Conservation (phyloP, 2,329 filamentous ascomycete species). For the Huntiella bhutanensis region DNA sequence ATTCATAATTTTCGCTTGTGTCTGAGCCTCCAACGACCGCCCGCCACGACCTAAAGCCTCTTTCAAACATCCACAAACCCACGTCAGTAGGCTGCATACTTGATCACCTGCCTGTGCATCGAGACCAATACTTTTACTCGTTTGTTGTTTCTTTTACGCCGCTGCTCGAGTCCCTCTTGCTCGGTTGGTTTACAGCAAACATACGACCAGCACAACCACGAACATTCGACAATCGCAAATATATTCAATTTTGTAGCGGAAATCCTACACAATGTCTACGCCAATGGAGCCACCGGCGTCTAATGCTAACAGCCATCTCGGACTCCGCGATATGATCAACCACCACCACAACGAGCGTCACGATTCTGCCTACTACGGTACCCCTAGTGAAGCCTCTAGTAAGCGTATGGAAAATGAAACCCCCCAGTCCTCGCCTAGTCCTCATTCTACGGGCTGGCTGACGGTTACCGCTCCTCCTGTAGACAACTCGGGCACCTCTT, state of each 20-base stretch:
- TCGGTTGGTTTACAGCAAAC: background rate
- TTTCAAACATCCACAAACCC: too few species aligned
- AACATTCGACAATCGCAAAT: background rate
- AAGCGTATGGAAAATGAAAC: slow-evolving; percentile 12
- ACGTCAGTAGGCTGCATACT: too few species aligned
- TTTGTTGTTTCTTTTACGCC: background rate
- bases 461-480: slow-evolving; percentile 11
- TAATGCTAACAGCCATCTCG: slow-evolving; percentile 6
- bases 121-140: background rate
- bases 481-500: slow-evolving; percentile 28
- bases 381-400: slow-evolving; percentile 11
- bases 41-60: too few species aligned
- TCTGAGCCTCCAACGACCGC: too few species aligned
- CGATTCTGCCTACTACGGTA: slow-evolving; percentile 11
- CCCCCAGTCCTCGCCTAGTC: slow-evolving; percentile 12
- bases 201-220: background rate
- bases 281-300: slow-evolving; percentile 1
- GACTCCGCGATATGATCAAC: slow-evolving; percentile 11
- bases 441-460: slow-evolving; percentile 7
- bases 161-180: slow-evolving; percentile 8
- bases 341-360: slow-evolving; percentile 7
- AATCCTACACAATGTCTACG: background rate
- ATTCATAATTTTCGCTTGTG: too few species aligned
- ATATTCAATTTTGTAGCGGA: background rate
- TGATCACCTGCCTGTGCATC: too few species aligned